Percentiles rank a stretch among this genome's conserved stretches.
phyloP scores from a whole-genome alignment of 1,139 yeast genomes.

The Eremothecium cymbalariae region DNA sequence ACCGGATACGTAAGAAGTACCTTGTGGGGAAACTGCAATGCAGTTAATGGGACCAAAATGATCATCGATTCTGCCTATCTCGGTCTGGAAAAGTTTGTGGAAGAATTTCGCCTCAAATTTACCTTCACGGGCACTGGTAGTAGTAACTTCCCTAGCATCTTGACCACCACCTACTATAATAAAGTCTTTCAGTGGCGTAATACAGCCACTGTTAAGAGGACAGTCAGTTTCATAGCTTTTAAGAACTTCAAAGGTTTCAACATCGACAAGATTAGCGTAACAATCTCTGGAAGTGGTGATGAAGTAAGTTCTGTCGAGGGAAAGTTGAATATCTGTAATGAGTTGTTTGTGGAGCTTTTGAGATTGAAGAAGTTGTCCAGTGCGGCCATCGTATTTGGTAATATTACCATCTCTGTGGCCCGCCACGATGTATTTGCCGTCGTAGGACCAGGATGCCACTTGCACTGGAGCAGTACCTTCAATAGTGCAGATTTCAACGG shows the following conservation, averaged over 20 bases:
- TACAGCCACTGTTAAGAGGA: slow-evolving; percentile 92
- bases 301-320: slow-evolving; percentile 80
- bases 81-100: slow-evolving; percentile 92
- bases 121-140: slow-evolving; percentile 90
- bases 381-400: slow-evolving; percentile 66
- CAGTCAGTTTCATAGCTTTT: slow-evolving; percentile 83
- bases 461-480: slow-evolving; percentile 52
- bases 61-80: slow-evolving; percentile 94
- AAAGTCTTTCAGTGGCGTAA: slow-evolving; percentile 86
- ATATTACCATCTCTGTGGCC: slow-evolving; percentile 85
- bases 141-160: slow-evolving; percentile 96
- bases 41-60: slow-evolving; percentile 98
- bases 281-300: slow-evolving; percentile 92
- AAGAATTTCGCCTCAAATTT: slow-evolving; percentile 94
- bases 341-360: slow-evolving; percentile 66
- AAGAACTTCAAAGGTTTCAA: slow-evolving; percentile 61
- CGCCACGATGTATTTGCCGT: slow-evolving; percentile 64
- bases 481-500: slow-evolving; percentile 55
- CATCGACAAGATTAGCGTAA: slow-evolving; percentile 71
- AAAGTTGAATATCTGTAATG: slow-evolving; percentile 84
- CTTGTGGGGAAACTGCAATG: slow-evolving; percentile 90
- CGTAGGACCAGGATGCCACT: slow-evolving; percentile 84
- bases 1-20: slow-evolving; percentile 88
- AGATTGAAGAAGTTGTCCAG: slow-evolving; percentile 60
- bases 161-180: slow-evolving; percentile 98